Base-by-base conservation (phyloP, 192 early-diverging fungal species). In the Linnemannia zychae region DNA sequence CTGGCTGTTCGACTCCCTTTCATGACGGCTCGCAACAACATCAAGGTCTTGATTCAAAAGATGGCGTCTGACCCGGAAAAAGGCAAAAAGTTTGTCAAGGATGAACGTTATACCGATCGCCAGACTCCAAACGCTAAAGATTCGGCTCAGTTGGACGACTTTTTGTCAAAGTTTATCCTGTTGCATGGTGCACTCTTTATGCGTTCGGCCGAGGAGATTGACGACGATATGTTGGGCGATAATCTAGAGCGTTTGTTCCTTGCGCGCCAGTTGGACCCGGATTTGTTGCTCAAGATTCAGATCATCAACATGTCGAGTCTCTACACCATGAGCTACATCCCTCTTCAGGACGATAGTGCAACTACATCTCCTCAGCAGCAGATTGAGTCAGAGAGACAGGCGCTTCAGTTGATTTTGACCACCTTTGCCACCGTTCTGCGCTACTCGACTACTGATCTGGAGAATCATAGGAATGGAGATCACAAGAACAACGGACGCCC, bases 11-110 rank as follows among this genome's bases (percentile, higher is more conserved):
- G 71, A 57, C 77, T 86, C n/a, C 88, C 88, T 16, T 90, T 90
- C 74, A 80, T 89, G 70, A 88, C 89, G 18, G 88, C 88, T 0
- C 85, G 87, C 70, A 88, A 89, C 77, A 90, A 90, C 70, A 81
- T 90, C 65, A 77, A 74, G 28, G 70, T 90, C 40, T 34, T 90
- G 53, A 86, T 90, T 46, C 78, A 82, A 13, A 90, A 90, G 48
- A 79, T 86, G 57, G 46, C 77, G 1, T 38, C 52, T 28, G 86
- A 87, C 70, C 63, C 72, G 6, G 78, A 88, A 24, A 81, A 81
- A 18, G 81, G 49, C 53, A 75, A 74, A 53, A 83, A 81, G 33
- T 78, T 84, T 53, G 75, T 79, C 65, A 60, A 47, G 66, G 79
- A 81, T 33, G 88, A 78, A 46, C 66, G 81, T 17, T 70, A 63